These are phyloP conservation scores for Neospermospora avenae DNA, from an alignment of 2,329 filamentous ascomycete species.

Conservation along the genomic window DNA sequence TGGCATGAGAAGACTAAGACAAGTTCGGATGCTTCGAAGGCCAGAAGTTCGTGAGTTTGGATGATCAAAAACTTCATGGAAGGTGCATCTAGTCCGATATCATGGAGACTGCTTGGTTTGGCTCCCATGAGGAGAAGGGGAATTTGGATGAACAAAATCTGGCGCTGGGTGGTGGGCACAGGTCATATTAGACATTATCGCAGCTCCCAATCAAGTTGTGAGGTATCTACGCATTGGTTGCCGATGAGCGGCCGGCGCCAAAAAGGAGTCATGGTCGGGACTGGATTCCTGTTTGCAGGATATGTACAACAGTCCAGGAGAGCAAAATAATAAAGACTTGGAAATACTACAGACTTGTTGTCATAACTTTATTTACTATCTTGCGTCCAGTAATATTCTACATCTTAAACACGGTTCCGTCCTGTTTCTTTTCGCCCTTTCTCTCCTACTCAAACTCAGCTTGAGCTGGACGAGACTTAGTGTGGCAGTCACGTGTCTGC, in stretches of 20 bases:
- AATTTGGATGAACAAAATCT: not conserved
- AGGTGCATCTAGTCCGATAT: not conserved
- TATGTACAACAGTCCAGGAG: not conserved
- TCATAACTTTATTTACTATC: too few species aligned
- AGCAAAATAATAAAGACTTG: not conserved
- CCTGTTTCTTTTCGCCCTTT: too few species aligned
- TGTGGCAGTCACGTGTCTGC: too few species aligned
- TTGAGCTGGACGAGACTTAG: too few species aligned
- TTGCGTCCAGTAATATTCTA: too few species aligned
- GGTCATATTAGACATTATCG: not conserved
- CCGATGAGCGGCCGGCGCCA: not conserved
- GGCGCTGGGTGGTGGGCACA: not conserved
- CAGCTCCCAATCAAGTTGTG: not conserved
- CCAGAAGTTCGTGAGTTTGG: not conserved
- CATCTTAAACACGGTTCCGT: too few species aligned
- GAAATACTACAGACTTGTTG: too few species aligned
- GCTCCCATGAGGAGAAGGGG: not conserved
- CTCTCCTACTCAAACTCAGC: too few species aligned
- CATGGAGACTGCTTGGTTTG: not conserved
- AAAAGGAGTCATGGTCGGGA: not conserved
- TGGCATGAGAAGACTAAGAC: conserved; percentile 27
- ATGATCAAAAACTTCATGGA: not conserved
- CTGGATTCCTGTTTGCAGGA: not conserved
- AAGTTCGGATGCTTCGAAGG: not conserved
- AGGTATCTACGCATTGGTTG: not conserved